Evolutionary conservation across 2,329 filamentous ascomycete genomes (phyloP).

Genomic region (Cladosporium sp.): DNA sequence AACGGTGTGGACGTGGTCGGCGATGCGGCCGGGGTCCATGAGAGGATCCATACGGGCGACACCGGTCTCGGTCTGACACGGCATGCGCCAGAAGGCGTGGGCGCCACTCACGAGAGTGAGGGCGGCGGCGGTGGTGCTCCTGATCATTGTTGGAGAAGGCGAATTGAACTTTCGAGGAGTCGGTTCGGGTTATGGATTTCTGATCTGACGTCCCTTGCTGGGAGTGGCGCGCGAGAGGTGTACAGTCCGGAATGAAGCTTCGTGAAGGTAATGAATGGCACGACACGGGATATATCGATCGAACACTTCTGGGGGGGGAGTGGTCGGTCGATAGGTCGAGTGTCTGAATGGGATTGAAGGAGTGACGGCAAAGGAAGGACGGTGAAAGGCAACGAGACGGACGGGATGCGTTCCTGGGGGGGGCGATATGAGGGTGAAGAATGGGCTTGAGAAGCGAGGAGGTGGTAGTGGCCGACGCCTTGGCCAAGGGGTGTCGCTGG

Average conservation of each 20-base stretch:
- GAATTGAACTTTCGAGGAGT: neutral
- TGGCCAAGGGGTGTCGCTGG: constrained; percentile 4
- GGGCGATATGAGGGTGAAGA: constrained; percentile 11
- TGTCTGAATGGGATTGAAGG: constrained; percentile 2
- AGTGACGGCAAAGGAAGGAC: constrained; percentile 10
- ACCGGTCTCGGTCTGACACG: constrained; percentile 68
- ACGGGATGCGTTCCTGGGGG: constrained; percentile 5
- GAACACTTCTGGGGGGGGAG: neutral
- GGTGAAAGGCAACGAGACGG: neutral
- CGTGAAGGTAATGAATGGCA: constrained; percentile 10
- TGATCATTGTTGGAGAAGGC: constrained; percentile 7
- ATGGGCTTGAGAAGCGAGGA: neutral
- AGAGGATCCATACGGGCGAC: constrained; percentile 75
- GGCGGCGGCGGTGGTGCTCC: constrained; percentile 13
- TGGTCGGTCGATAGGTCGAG: constrained; percentile 7
- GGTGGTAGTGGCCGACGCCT: neutral
- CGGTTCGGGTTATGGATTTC: neutral
- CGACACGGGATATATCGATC: constrained; percentile 10
- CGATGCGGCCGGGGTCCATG: constrained; percentile 56
- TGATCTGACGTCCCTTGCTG: constrained; percentile 6
- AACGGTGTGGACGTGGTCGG: constrained; percentile 68
- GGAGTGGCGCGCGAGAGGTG: neutral
- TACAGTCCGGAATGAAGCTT: neutral
- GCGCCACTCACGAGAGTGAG: constrained; percentile 28
- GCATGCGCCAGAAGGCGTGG: constrained; percentile 82